A percentile compares a stretch with the other conserved stretches of the same genome.
Conservation (phyloP, 2,329 filamentous ascomycete genomes). For the Colletotrichum echinochloae region DNA sequence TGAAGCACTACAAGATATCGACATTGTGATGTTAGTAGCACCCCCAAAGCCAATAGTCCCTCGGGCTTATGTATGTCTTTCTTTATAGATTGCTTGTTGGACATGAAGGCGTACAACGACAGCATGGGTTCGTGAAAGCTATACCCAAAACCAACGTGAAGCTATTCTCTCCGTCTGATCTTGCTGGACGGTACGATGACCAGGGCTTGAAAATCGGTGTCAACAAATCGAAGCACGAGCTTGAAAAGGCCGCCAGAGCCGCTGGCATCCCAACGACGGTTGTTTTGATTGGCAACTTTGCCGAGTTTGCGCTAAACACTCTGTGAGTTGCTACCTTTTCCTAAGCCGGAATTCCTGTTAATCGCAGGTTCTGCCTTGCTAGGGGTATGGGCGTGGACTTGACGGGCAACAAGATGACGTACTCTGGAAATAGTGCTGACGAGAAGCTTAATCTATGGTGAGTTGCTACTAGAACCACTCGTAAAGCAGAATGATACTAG, state of each 20-base stretch:
- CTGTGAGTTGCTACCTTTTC: conserved; percentile 1
- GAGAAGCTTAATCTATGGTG: conserved; percentile 21
- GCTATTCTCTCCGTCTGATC: conserved; percentile 47
- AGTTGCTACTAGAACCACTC: not conserved
- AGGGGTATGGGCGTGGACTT: conserved; percentile 26
- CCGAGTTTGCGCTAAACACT: conserved; percentile 44
- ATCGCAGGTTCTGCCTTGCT: not conserved
- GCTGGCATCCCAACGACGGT: conserved; percentile 44
- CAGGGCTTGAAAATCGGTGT: conserved; percentile 42
- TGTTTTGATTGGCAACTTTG: conserved; percentile 45
- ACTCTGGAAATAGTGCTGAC: conserved; percentile 7
- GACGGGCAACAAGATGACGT: conserved; percentile 6
- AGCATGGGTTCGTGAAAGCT: conserved; percentile 46
- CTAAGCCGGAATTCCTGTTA: not conserved
- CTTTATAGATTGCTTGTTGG: conserved; percentile 41
- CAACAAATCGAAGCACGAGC: conserved; percentile 44
- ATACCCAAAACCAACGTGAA: conserved; percentile 46
- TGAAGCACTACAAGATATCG: conserved; percentile 17
- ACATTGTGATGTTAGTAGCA: conserved; percentile 29
- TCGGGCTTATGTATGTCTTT: not conserved
- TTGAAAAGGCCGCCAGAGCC: conserved; percentile 43
- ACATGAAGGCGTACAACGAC: conserved; percentile 43
- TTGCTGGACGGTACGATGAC: conserved; percentile 44
- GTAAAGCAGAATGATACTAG: not conserved
- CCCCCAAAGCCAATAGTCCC: not conserved